These are phyloP conservation scores for Orbilia quercus DNA, from an alignment of 2,329 filamentous ascomycete genomes.

Conservation along the genomic window DNA sequence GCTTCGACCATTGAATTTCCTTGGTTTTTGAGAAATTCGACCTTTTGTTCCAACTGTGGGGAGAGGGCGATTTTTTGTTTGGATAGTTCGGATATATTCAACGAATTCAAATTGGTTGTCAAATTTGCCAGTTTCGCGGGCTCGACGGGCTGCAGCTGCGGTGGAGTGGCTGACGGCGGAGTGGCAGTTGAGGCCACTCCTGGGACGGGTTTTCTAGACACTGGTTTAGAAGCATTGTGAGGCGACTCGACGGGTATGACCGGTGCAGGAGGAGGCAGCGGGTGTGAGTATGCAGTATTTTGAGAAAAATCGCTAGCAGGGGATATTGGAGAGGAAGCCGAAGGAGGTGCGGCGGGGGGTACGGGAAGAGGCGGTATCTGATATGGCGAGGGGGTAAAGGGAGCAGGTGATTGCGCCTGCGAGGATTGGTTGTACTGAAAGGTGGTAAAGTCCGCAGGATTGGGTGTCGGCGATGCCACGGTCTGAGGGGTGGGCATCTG, in stretches of 20 bases:
- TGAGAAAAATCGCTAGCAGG: constrained; percentile 31
- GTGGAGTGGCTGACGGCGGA: constrained; percentile 14
- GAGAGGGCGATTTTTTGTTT: constrained; percentile 11
- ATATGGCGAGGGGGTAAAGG: constrained; percentile 30
- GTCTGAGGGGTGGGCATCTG: constrained; percentile 27
- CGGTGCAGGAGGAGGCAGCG: constrained; percentile 1
- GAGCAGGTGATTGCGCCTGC: constrained; percentile 16
- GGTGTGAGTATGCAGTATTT: constrained; percentile 21
- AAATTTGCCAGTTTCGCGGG: not conserved
- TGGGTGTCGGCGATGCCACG: constrained; percentile 21
- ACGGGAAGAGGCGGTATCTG: constrained; percentile 44
- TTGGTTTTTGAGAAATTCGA: constrained; percentile 51
- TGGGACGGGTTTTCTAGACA: constrained; percentile 42
- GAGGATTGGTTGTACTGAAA: constrained; percentile 26
- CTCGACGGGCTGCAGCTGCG: constrained; percentile 1
- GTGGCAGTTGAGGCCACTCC: not conserved
- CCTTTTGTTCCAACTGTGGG: constrained; percentile 50
- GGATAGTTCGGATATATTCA: constrained; percentile 17
- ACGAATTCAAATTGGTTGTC: constrained; percentile 11
- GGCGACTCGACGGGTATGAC: constrained; percentile 5
- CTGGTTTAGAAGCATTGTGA: constrained; percentile 19
- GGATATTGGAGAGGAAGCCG: constrained; percentile 32
- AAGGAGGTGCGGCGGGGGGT: constrained; percentile 41
- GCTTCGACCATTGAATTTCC: constrained; percentile 53
- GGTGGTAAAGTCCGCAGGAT: constrained; percentile 1